A percentile compares a stretch with the other conserved stretches of the same genome.
Conservation (phyloP, 345 rosid genomes). For the Populus tremula region DNA sequence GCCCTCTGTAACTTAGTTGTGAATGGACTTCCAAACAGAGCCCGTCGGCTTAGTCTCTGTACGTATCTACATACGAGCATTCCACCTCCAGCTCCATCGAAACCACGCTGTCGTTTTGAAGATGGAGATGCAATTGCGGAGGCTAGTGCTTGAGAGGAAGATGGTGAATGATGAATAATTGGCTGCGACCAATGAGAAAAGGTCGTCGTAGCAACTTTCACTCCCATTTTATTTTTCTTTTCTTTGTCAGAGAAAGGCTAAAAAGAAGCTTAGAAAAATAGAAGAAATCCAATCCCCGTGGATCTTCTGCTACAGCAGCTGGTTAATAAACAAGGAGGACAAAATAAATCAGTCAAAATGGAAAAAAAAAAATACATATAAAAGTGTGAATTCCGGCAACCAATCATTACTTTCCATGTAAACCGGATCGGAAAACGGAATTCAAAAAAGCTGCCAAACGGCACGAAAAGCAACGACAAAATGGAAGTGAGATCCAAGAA, state of each 20-base stretch:
- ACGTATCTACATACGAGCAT: conserved; percentile 28
- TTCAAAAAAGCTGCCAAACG: not conserved
- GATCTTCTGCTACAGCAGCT: conserved; percentile 2
- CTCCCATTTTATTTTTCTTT: conserved; percentile 44
- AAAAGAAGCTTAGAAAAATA: not conserved
- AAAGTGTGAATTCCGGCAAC: not conserved
- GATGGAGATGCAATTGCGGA: conserved; percentile 60
- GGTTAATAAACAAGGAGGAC: not conserved
- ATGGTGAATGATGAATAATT: conserved; percentile 45
- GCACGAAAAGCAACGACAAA: not conserved
- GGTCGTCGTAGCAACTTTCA: conserved; percentile 51
- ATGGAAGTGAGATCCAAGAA: conserved; percentile 10
- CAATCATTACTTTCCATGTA: conserved; percentile 29
- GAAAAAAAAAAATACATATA: no score
- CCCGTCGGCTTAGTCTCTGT: conserved; percentile 41
- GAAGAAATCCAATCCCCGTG: not conserved
- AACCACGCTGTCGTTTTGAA: conserved; percentile 35
- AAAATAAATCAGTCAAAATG: not conserved
- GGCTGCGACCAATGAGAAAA: conserved; percentile 65
- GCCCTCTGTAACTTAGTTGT: conserved; percentile 37
- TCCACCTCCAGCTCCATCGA: conserved; percentile 21
- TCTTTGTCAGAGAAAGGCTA: not conserved
- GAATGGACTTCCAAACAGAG: conserved; percentile 45
- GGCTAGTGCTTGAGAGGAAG: conserved; percentile 60
- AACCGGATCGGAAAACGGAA: conserved; percentile 32